A percentile compares a stretch with the other conserved stretches of the same genome.
Evolutionary conservation across 345 rosid species (phyloP).

Genomic region (Populus nigra): DNA sequence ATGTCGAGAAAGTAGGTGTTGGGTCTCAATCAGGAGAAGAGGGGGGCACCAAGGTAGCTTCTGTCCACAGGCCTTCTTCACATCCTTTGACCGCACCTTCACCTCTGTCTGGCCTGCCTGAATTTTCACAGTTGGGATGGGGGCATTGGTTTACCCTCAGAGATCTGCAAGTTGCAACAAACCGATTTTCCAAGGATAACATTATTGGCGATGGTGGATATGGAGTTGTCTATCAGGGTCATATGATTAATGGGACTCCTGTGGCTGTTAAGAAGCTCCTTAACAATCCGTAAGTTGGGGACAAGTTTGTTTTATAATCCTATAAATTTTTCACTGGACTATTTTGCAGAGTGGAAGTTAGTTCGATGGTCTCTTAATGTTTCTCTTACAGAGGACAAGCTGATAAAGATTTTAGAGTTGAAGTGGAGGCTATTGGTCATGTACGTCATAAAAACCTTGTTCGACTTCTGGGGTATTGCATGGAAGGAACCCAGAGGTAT

Average conservation of each 20-base stretch:
- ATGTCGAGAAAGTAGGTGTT: constrained; percentile 41
- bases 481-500: constrained; percentile 96
- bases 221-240: constrained; percentile 87
- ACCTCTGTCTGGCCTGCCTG: constrained; percentile 79
- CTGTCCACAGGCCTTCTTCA: constrained; percentile 42
- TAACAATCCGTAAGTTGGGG: constrained; percentile 73
- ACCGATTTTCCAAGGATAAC: constrained; percentile 71
- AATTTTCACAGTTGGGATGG: constrained; percentile 90
- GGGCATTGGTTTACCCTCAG: constrained; percentile 98
- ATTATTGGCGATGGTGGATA: constrained; percentile 96
- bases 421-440: constrained; percentile 95
- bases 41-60: constrained; percentile 26
- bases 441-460: constrained; percentile 95
- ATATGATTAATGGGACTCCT: constrained; percentile 61
- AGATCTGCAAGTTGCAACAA: constrained; percentile 81
- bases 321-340: not conserved
- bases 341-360: not conserved
- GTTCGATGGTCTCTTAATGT: constrained; percentile 1
- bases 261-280: constrained; percentile 96
- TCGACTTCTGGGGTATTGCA: constrained; percentile 92
- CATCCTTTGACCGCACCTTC: constrained; percentile 65
- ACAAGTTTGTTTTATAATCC: constrained; percentile 1
- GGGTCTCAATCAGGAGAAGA: constrained; percentile 55
- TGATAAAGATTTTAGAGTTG: constrained; percentile 94
- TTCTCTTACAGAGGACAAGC: constrained; percentile 75